A percentile compares a stretch with the other conserved stretches of the same genome.
Evolutionary conservation across 768 basidiomycete genomes (phyloP).

Genomic region (Lentinus tigrinus): DNA sequence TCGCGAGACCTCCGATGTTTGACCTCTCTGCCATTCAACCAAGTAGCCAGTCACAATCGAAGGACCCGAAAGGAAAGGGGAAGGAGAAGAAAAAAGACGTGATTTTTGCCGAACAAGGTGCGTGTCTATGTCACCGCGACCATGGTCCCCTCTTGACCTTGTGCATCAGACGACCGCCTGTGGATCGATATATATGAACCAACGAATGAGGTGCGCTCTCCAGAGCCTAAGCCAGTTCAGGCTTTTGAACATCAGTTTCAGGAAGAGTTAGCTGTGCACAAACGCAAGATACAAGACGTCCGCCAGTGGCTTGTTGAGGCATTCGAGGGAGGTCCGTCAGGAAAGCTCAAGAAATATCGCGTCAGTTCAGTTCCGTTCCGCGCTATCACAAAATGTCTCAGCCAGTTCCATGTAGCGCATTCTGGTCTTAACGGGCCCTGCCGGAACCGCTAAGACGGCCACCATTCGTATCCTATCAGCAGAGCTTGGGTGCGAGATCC

Average conservation of each 20-base stretch:
- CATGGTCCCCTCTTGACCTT: neutral
- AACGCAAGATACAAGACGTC: slow-evolving; percentile 76
- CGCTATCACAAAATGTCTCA: neutral
- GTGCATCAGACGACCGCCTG: slow-evolving; percentile 13
- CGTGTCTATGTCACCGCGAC: no score
- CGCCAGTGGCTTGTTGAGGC: slow-evolving; percentile 74
- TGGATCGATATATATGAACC: slow-evolving; percentile 38
- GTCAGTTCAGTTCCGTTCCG: slow-evolving; percentile 40
- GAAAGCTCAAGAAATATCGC: slow-evolving; percentile 68
- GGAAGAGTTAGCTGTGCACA: slow-evolving; percentile 79
- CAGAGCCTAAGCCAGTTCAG: neutral
- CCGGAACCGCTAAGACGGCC: slow-evolving; percentile 89
- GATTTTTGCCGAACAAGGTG: neutral
- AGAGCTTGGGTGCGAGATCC: slow-evolving; percentile 74
- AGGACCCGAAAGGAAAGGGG: slow-evolving; percentile 17
- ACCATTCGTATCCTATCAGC: slow-evolving; percentile 72
- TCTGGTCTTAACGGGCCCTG: slow-evolving; percentile 81
- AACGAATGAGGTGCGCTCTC: slow-evolving; percentile 22
- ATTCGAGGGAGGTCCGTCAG: slow-evolving; percentile 62
- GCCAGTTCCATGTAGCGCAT: slow-evolving; percentile 55
- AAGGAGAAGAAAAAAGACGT: slow-evolving; percentile 22
- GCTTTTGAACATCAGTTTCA: slow-evolving; percentile 25
- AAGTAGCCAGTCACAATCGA: neutral
- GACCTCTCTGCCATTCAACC: slow-evolving; percentile 17
- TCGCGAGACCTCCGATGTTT: slow-evolving; percentile 22